Evolutionary conservation across 306 rosid species (phyloP).

Genomic region (Vigna radiata): DNA sequence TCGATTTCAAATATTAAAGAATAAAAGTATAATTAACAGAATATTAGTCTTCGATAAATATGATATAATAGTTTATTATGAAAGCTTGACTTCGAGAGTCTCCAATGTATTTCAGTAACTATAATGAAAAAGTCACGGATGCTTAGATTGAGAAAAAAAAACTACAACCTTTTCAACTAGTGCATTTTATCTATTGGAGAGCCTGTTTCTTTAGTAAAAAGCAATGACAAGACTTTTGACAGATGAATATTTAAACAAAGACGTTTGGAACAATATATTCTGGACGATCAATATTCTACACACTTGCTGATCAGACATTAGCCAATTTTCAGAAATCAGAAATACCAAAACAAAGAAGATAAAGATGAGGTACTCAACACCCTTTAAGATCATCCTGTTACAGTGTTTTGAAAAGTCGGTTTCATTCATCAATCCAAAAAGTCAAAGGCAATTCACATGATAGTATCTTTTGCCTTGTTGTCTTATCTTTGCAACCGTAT

Average conservation of each 20-base stretch:
- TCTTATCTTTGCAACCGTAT: constrained; percentile 24
- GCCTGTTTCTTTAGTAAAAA: background rate
- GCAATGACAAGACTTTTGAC: background rate
- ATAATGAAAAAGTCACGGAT: background rate
- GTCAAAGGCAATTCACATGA: constrained; percentile 47
- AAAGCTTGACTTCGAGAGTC: too few species aligned
- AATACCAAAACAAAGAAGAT: background rate
- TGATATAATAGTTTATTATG: too few species aligned
- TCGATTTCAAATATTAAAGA: too few species aligned
- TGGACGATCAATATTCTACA: background rate
- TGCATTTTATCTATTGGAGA: background rate
- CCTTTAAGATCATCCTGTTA: background rate
- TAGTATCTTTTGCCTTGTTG: constrained; percentile 36
- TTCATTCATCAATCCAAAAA: constrained; percentile 31
- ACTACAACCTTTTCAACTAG: background rate
- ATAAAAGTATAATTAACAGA: too few species aligned
- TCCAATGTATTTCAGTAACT: background rate
- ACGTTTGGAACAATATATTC: background rate
- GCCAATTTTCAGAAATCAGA: background rate
- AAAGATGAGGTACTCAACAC: background rate
- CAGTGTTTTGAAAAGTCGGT: constrained; percentile 3
- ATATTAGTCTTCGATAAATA: too few species aligned
- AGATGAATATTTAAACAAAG: background rate
- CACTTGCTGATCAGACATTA: constrained; percentile 3
- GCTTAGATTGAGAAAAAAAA: background rate